A percentile compares a stretch with the other conserved stretches of the same genome.
Conservation (phyloP, 140 eudicot species). For the Flaveria floridana region DNA sequence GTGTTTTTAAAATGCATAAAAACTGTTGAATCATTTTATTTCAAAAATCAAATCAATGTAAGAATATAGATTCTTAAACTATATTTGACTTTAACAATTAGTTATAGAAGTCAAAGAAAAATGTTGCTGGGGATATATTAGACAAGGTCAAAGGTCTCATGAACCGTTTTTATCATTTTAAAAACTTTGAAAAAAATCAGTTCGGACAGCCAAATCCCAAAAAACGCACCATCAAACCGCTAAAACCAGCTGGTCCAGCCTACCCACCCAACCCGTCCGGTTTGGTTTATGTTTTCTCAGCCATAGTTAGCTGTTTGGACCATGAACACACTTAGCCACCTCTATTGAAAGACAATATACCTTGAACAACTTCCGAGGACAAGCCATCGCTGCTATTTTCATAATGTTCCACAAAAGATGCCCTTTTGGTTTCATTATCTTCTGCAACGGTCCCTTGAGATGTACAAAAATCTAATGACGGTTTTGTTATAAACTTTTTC, state of each 20-base stretch:
- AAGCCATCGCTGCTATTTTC: conserved; percentile 38
- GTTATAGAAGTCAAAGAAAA: not conserved
- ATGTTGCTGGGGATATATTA: not conserved
- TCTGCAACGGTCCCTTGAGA: conserved; percentile 23
- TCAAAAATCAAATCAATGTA: not conserved
- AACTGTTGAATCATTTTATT: conserved; percentile 1
- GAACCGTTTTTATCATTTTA: too few relatives aligned
- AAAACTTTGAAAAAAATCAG: too few relatives aligned
- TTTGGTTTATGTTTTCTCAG: too few relatives aligned
- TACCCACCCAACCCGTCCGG: too few relatives aligned
- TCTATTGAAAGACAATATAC: conserved; percentile 28
- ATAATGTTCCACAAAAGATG: conserved; percentile 32
- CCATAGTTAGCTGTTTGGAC: too few relatives aligned
- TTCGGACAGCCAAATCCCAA: too few relatives aligned
- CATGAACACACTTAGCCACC: not conserved
- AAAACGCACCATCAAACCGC: too few relatives aligned
- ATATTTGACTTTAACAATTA: not conserved
- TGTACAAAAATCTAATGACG: conserved; percentile 31
- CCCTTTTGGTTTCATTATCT: conserved; percentile 28
- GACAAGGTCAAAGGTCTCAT: too few relatives aligned
- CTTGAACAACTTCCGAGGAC: conserved; percentile 49
- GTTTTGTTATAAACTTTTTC: conserved; percentile 39
- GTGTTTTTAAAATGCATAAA: not conserved
- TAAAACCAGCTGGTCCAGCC: too few relatives aligned
- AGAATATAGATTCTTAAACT: not conserved